Percentiles rank a stretch among this genome's conserved stretches.
These are phyloP conservation scores for Anthracocystis panici-leucophaei DNA, from an alignment of 1,284 basidiomycete species.

Conservation along the genomic window DNA sequence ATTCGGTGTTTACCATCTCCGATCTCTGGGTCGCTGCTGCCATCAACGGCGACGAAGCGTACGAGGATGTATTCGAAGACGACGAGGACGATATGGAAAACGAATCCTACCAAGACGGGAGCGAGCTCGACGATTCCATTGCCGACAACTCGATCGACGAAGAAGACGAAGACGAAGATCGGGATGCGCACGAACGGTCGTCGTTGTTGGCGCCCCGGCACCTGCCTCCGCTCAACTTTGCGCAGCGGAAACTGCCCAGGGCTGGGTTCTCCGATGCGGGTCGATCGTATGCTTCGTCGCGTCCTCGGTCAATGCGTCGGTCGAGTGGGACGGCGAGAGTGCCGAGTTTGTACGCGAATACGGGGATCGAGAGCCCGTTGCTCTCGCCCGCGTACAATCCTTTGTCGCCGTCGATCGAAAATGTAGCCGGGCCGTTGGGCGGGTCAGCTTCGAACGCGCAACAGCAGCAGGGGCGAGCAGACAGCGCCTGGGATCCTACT, in stretches of 20 bases:
- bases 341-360: constrained; percentile 61
- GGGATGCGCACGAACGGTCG: constrained; percentile 34
- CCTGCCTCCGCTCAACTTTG: constrained; percentile 64
- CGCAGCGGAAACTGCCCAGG: constrained; percentile 51
- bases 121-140: constrained; percentile 65
- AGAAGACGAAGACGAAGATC: constrained; percentile 39
- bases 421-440: constrained; percentile 1
- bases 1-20: constrained; percentile 86
- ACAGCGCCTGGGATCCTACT: constrained; percentile 57
- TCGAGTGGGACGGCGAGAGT: constrained; percentile 41
- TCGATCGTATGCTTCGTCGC: constrained; percentile 9
- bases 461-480: constrained; percentile 6
- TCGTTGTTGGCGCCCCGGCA: constrained; percentile 47
- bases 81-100: constrained; percentile 73
- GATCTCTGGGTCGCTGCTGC: constrained; percentile 94
- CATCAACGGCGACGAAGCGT: constrained; percentile 82
- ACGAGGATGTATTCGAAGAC: constrained; percentile 71
- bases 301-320: constrained; percentile 44
- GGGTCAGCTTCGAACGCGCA: not conserved
- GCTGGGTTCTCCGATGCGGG: constrained; percentile 45
- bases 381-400: constrained; percentile 26
- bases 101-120: constrained; percentile 29
- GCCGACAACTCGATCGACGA: constrained; percentile 41
- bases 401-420: constrained; percentile 19
- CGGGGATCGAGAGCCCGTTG: constrained; percentile 55